Evolutionary conservation across 139 green algal genomes (phyloP).

Genomic region (Diplosphaera chodatii): DNA sequence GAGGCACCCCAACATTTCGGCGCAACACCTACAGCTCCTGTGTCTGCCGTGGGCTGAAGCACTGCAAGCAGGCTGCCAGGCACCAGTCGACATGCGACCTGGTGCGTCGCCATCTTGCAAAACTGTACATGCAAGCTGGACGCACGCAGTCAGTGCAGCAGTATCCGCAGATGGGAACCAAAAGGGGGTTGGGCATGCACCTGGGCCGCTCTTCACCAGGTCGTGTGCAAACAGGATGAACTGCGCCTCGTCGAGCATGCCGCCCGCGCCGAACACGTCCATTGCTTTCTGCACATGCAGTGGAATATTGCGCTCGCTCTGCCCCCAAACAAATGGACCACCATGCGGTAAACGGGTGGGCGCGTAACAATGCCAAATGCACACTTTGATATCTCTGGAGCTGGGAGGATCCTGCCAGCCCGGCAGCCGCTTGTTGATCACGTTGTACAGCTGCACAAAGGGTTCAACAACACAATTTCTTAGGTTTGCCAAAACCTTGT

Average conservation of each 20-base stretch:
- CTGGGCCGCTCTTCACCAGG: background rate
- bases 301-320: background rate
- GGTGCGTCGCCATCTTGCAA: too few species aligned
- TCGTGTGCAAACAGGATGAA: background rate
- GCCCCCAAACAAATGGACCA: background rate
- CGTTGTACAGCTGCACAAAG: slow-evolving; percentile 1
- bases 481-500: too few species aligned
- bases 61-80: too few species aligned
- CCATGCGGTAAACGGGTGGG: background rate
- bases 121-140: too few species aligned
- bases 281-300: background rate
- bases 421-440: slow-evolving; percentile 10
- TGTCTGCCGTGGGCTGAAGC: too few species aligned
- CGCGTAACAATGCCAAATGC: background rate
- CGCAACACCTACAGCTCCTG: too few species aligned
- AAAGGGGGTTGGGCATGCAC: too few species aligned
- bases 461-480: too few species aligned
- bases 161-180: too few species aligned
- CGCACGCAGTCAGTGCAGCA: too few species aligned
- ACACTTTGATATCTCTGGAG: background rate
- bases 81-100: too few species aligned
- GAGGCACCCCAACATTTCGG: too few species aligned
- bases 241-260: background rate
- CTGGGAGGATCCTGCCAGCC: slow-evolving; percentile 7
- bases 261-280: background rate